Evolutionary conservation across 2,329 filamentous ascomycete genomes (phyloP).

Genomic region (Clarireedia monteithiana): DNA sequence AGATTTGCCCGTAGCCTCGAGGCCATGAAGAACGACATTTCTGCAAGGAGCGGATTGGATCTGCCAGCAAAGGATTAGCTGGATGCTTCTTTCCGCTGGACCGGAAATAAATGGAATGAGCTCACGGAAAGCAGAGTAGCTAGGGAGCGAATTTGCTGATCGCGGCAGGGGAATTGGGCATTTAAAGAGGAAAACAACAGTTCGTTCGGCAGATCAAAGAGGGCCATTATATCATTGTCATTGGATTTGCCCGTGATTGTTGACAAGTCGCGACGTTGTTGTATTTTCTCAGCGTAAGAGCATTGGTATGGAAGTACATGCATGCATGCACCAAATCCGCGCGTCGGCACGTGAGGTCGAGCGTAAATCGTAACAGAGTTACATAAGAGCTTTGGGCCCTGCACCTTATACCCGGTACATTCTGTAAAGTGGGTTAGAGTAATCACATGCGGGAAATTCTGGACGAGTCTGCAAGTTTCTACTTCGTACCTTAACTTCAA

Average conservation of each 20-base stretch:
- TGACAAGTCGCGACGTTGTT: no score
- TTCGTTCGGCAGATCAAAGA: constrained; percentile 48
- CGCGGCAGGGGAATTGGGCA: constrained; percentile 47
- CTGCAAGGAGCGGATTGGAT: constrained; percentile 8
- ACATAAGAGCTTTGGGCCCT: no score
- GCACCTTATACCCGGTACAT: no score
- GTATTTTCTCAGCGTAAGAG: no score
- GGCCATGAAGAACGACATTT: constrained; percentile 74
- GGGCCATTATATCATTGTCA: constrained; percentile 25
- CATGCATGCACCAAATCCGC: background rate
- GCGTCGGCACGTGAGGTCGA: background rate
- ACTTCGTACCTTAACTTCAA: no score
- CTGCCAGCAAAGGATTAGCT: background rate
- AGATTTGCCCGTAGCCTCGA: constrained; percentile 82
- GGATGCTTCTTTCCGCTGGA: no score
- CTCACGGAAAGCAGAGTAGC: constrained; percentile 41
- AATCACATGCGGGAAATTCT: no score
- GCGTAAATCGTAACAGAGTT: background rate
- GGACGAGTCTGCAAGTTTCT: no score
- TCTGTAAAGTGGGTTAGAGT: no score
- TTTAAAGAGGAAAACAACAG: constrained; percentile 38
- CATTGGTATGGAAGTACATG: no score
- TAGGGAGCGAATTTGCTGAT: constrained; percentile 50
- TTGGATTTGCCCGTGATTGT: background rate
- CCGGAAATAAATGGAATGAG: background rate